Percentiles rank a stretch among this genome's conserved stretches.
Conservation (phyloP, 495 filamentous ascomycete genomes). For the Parathielavia hyrcaniae region DNA sequence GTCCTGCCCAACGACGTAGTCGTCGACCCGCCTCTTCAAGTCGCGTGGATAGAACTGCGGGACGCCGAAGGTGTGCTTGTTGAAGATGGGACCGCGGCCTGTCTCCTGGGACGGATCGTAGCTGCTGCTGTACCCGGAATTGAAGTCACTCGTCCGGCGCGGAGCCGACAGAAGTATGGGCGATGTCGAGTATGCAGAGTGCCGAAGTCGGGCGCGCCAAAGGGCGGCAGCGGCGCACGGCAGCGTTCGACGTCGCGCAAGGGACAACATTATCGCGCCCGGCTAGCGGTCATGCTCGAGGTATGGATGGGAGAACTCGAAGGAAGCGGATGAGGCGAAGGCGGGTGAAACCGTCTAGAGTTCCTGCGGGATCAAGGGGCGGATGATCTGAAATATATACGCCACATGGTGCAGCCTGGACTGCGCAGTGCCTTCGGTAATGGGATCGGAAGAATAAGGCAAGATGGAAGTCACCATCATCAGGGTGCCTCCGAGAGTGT, state of each 20-base stretch:
- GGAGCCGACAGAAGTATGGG: constrained; percentile 24
- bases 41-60: constrained; percentile 70
- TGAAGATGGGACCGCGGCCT: constrained; percentile 46
- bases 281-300: constrained; percentile 15
- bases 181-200: constrained; percentile 33
- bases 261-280: constrained; percentile 31
- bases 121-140: constrained; percentile 56
- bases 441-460: too few relatives aligned
- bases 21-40: constrained; percentile 86
- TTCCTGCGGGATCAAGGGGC: constrained; percentile 4
- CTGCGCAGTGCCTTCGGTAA: too few relatives aligned
- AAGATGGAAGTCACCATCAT: too few relatives aligned
- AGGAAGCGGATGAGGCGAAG: constrained; percentile 5
- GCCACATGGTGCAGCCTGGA: constrained; percentile 8
- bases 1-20: constrained; percentile 94
- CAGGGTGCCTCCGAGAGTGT: constrained; percentile 12
- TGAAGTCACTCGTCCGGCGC: constrained; percentile 37
- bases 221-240: constrained; percentile 8
- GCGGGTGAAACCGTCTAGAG: constrained; percentile 4
- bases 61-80: constrained; percentile 49
- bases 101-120: constrained; percentile 63
- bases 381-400: too few relatives aligned
- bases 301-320: neutral
- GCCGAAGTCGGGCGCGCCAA: constrained; percentile 16
- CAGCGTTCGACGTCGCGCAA: constrained; percentile 30